A percentile compares a stretch with the other conserved stretches of the same genome.
Conservation (phyloP, 176 grass and related monocot genomes). For the Rhynchospora tenuis region DNA sequence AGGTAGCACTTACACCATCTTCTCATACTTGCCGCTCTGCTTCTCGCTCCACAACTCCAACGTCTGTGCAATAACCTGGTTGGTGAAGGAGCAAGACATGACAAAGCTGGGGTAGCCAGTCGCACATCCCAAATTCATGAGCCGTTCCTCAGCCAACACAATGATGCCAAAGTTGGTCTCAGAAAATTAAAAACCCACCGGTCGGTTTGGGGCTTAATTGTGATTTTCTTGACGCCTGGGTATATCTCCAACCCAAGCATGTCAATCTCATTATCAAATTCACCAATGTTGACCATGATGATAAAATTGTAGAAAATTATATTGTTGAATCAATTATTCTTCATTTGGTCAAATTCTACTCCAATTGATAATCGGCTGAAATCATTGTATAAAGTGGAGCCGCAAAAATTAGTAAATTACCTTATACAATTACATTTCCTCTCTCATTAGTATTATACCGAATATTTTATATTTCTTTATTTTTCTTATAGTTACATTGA, state of each 20-base stretch:
- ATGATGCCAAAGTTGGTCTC: slow-evolving; percentile 86
- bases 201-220: slow-evolving; percentile 98
- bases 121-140: slow-evolving; percentile 94
- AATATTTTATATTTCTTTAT: no score
- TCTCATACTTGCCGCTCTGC: slow-evolving; percentile 78
- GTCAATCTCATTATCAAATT: slow-evolving; percentile 98
- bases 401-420: no score
- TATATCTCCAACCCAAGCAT: slow-evolving; percentile 79
- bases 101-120: slow-evolving; percentile 97
- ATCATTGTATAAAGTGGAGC: no score
- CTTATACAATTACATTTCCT: no score
- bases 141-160: slow-evolving; percentile 86
- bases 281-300: slow-evolving; percentile 98
- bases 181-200: slow-evolving; percentile 95
- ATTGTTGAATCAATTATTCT: no score
- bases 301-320: no score
- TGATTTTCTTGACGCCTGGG: slow-evolving; percentile 87
- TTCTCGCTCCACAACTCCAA: slow-evolving; percentile 95
- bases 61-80: slow-evolving; percentile 97
- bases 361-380: no score
- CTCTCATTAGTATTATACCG: no score
- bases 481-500: no score
- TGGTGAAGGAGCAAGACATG: slow-evolving; percentile 99
- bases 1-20: slow-evolving; percentile 93
- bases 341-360: no score